Base-by-base conservation (phyloP, 2,329 filamentous ascomycete species). In the Chrysosphaeria jannelii region DNA sequence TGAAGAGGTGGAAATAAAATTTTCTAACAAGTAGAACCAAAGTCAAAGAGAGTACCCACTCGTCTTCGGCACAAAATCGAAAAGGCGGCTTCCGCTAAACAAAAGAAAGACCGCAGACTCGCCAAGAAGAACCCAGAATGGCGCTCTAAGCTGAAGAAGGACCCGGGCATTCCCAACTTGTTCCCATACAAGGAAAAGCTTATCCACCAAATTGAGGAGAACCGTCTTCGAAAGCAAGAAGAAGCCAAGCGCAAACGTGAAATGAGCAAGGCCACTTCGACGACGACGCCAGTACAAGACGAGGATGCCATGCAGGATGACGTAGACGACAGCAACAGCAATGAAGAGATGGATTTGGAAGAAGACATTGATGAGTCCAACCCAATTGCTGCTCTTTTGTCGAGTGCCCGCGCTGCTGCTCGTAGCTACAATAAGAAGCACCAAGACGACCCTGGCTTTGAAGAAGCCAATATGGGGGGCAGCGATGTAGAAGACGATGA, bases 181-280 rank as follows among this genome's bases (percentile, higher is more conserved):
- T 97, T 91, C 49, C 85, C 85, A 1, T 91, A 85, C 56, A 97
- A 97, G 51, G 79, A 91, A 44, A 79, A 71, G 53, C 60, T 97
- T 14, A 58, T 97, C 16, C 65, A 79, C 28, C 78, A 97, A 46
- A 88, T 97, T 35, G 85, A 97, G 48, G 75, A 90, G 47, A 69
- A 63, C 36, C 70, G 70, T 39, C 51, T 68, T 33, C 51, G 60
- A 42, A 91, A 81, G 51, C 63, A 64, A 31, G 78, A 90, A 38
- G 75, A 90, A 39, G 56, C 58, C 27, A 53, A 60, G 42, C 59
- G 59, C 39, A 56, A 62, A 35, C 61, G 61, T 31, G 72, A 88
- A 39, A 49, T 76, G 37, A 66, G 65, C 27, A 72, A 62, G 49
- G 63, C 63, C 10, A 57, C 55, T 21, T 59, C 50, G 44, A 63